Evolutionary conservation across 768 basidiomycete species (phyloP), one percentile per base, ranked within the genome.

Genomic region (Phlebiopsis flavidoalba): DNA sequence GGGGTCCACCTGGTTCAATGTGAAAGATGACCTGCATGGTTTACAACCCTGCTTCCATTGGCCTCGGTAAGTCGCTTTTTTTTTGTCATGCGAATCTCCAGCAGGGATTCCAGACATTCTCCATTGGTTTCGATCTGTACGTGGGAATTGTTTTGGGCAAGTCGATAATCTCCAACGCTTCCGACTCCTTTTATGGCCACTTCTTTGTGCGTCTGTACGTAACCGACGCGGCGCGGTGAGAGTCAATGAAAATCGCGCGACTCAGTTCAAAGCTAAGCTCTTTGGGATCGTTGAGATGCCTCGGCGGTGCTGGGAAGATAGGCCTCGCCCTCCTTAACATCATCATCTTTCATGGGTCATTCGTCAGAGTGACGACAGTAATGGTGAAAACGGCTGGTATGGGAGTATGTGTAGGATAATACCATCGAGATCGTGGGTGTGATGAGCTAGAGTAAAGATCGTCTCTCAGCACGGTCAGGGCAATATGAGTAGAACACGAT

Each of bases 311-410:
- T 0, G 68, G 68, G 31, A 60, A 69, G 24, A 69, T 53, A 17
- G 54, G 49, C 45, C n/a, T 63, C 61, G 22, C 55, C 31, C 2
- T 60, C 58, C 22, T 60, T 48, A 5, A 43, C 54, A 17, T 49
- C 50, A n/a, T 64, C 65, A 33, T 66, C 47, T 64, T n/a, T 62
- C 40, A 58, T 58, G 14, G 63, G 61, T 37, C n/a, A n/a, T 66
- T 65, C 48, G 63, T 59, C 35, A 53, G 35, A 21, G 65, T 67
- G 17, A 58, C 54, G 40, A 69, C 26, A 19, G 58, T 56, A 45
- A 67, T 58, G 31, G 63, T 60, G 57, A 66, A 66, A n/a, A n/a
- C n/a, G n/a, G n/a, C n/a, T 2, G 68, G 68, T 19, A 69, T 62
- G 12, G 60, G 47, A 8, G 68, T 65, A 54, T 60, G 63, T 26